These are phyloP conservation scores for Canariomyces notabilis DNA, from an alignment of 2,329 filamentous ascomycete species.

Conservation along the genomic window DNA sequence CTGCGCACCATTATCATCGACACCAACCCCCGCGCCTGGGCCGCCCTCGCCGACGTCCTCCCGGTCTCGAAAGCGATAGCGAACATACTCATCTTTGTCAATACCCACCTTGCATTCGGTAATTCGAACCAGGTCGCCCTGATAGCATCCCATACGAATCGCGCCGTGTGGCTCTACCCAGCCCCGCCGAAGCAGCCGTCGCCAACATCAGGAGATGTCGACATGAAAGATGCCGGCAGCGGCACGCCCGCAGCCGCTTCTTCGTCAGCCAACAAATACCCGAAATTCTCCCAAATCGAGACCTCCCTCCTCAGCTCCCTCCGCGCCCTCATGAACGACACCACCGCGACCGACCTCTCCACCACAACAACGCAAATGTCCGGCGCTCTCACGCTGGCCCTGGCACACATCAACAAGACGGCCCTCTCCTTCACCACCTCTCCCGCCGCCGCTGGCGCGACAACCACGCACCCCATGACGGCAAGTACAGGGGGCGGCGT, in stretches of 20 bases:
- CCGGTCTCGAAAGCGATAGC: constrained; percentile 80
- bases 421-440: constrained; percentile 59
- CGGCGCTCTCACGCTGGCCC: constrained; percentile 82
- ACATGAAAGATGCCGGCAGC: constrained; percentile 46
- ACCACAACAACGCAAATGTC: constrained; percentile 85
- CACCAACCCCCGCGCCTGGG: constrained; percentile 91
- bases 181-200: constrained; percentile 31
- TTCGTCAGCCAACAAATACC: constrained; percentile 77
- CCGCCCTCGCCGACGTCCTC: constrained; percentile 66
- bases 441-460: constrained; percentile 36
- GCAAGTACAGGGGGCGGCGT: no score
- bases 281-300: constrained; percentile 85
- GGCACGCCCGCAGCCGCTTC: constrained; percentile 27
- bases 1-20: constrained; percentile 89
- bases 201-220: constrained; percentile 40
- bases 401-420: constrained; percentile 85
- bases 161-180: constrained; percentile 87
- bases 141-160: constrained; percentile 81
- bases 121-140: constrained; percentile 90
- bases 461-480: constrained; percentile 26
- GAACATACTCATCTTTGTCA: constrained; percentile 90
- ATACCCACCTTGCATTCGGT: constrained; percentile 90
- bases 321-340: constrained; percentile 64
- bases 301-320: constrained; percentile 71
- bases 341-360: constrained; percentile 60